These are phyloP conservation scores for Hygrocybe coccinea DNA, from an alignment of 768 basidiomycete species.

Conservation along the genomic window DNA sequence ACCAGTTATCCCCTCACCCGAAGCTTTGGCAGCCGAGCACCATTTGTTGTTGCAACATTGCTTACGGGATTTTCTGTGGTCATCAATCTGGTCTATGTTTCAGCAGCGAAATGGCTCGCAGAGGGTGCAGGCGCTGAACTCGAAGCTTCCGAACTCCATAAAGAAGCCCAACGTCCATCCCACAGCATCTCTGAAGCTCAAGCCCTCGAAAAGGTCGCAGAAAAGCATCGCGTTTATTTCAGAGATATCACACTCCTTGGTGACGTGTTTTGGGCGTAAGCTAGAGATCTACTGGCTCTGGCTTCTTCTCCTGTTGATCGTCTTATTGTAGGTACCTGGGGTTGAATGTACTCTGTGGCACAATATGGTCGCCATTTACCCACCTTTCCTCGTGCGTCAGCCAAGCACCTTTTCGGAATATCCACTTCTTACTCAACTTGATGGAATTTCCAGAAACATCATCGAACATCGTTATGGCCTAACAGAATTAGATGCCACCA, in stretches of 20 bases:
- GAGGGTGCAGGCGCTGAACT: conserved; percentile 55
- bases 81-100: conserved; percentile 65
- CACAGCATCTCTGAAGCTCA: conserved; percentile 52
- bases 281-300: conserved; percentile 2
- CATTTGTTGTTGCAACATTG: conserved; percentile 64
- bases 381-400: conserved; percentile 64
- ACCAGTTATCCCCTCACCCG: conserved; percentile 75
- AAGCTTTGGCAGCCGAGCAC: conserved; percentile 60
- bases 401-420: not conserved
- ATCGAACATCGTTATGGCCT: conserved; percentile 63
- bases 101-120: conserved; percentile 59
- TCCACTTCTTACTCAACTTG: conserved; percentile 8
- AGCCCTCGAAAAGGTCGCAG: conserved; percentile 60
- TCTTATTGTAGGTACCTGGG: conserved; percentile 53
- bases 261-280: conserved; percentile 76
- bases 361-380: conserved; percentile 73
- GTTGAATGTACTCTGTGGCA: conserved; percentile 70
- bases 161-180: conserved; percentile 46
- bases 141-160: conserved; percentile 57
- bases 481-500: conserved; percentile 55
- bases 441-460: conserved; percentile 49
- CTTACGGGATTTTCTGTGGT: conserved; percentile 63
- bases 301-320: not conserved
- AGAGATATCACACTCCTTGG: conserved; percentile 61
- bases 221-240: conserved; percentile 58